Conservation (phyloP, 441 rosid species). For the Metrosideros polymorpha region DNA sequence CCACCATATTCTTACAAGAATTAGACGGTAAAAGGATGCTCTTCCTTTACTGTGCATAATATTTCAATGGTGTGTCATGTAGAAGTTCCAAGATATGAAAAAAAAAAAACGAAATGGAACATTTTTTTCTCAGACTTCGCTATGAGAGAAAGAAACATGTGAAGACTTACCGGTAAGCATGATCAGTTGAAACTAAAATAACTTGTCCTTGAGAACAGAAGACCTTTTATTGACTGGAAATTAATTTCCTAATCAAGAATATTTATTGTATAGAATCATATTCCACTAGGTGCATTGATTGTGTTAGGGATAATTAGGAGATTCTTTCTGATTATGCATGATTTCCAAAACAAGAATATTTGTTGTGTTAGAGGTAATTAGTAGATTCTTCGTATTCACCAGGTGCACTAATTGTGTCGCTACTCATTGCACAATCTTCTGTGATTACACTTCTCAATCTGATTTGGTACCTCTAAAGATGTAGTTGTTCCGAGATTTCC, state of each 20-base stretch:
- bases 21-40: background rate
- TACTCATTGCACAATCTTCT: too few relatives aligned
- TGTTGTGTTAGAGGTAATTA: background rate
- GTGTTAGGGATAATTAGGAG: background rate
- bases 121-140: background rate
- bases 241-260: background rate
- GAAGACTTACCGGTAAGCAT: background rate
- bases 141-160: background rate
- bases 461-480: too few relatives aligned
- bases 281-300: background rate
- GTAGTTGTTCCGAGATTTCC: too few relatives aligned
- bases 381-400: too few relatives aligned
- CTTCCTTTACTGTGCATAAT: background rate
- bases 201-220: background rate
- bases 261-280: background rate
- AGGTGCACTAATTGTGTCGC: too few relatives aligned
- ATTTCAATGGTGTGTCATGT: background rate
- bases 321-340: background rate
- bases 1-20: background rate
- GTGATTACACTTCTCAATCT: too few relatives aligned
- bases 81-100: background rate
- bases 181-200: background rate
- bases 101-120: background rate
- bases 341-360: background rate
- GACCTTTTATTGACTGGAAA: background rate